Percentiles rank a stretch among this genome's conserved stretches.
These are phyloP conservation scores for Phytopythium montanum DNA, from an alignment of 352 stramenopile species.

Conservation along the genomic window DNA sequence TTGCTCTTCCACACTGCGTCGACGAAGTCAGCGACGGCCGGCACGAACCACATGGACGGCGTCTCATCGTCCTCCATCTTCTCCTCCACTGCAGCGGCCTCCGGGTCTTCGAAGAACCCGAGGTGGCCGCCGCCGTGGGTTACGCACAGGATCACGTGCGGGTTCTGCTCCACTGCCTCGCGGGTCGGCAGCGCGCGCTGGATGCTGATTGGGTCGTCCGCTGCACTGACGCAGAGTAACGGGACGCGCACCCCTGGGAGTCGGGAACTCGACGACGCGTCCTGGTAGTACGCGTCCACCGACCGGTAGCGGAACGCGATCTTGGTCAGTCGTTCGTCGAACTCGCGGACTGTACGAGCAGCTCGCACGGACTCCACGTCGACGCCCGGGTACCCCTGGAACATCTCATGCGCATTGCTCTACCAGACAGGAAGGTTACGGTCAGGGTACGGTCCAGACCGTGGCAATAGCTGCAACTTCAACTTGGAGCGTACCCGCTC, in stretches of 20 bases:
- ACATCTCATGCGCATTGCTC: slow-evolving; percentile 51
- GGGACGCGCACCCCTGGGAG: slow-evolving; percentile 38
- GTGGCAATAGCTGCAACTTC: neutral
- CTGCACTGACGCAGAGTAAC: slow-evolving; percentile 59
- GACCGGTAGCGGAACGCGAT: slow-evolving; percentile 52
- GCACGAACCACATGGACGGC: slow-evolving; percentile 41
- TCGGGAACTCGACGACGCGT: slow-evolving; percentile 38
- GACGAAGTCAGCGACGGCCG: slow-evolving; percentile 48
- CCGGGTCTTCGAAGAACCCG: slow-evolving; percentile 49
- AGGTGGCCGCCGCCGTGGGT: slow-evolving; percentile 68
- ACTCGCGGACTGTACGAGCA: slow-evolving; percentile 41
- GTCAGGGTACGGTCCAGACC: too few relatives aligned
- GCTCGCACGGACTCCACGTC: slow-evolving; percentile 36
- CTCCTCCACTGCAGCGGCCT: slow-evolving; percentile 14
- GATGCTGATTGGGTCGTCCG: slow-evolving; percentile 62
- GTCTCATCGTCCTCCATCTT: slow-evolving; percentile 7
- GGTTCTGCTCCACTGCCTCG: slow-evolving; percentile 34
- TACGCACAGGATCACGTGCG: slow-evolving; percentile 58
- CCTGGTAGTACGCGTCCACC: slow-evolving; percentile 55
- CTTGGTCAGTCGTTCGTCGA: slow-evolving; percentile 64
- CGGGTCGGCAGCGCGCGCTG: slow-evolving; percentile 25
- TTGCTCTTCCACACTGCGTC: slow-evolving; percentile 36
- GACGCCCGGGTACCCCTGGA: slow-evolving; percentile 32
- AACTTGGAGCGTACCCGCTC: slow-evolving; percentile 24
- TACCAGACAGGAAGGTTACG: neutral